A percentile compares a stretch with the other conserved stretches of the same genome.
phyloP scores from a whole-genome alignment of 495 filamentous ascomycete genomes.

The Aspergillus conjunctus region DNA sequence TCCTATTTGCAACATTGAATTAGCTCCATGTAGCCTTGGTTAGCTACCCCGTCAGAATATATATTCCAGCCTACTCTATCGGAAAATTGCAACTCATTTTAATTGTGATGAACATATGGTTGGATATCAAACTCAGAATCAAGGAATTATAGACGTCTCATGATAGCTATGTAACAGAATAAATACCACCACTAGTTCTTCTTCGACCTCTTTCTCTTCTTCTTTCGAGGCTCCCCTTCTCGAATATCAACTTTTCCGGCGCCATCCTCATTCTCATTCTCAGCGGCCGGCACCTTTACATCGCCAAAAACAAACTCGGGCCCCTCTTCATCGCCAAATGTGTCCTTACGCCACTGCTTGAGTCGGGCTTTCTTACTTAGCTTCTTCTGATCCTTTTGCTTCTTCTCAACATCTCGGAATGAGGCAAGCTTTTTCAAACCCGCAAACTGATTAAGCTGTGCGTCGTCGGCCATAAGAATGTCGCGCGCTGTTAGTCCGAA shows the following conservation, averaged over 20 bases:
- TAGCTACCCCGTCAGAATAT: too few relatives aligned
- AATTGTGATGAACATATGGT: neutral
- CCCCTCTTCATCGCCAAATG: constrained; percentile 76
- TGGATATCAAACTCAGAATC: constrained; percentile 13
- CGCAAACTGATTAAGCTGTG: constrained; percentile 84
- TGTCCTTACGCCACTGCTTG: constrained; percentile 88
- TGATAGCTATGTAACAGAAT: constrained; percentile 1
- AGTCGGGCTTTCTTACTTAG: constrained; percentile 90
- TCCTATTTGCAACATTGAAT: too few relatives aligned
- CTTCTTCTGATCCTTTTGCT: constrained; percentile 80
- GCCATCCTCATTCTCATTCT: constrained; percentile 28
- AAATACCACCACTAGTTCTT: constrained; percentile 37
- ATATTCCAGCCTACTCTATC: too few relatives aligned
- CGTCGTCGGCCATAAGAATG: constrained; percentile 88
- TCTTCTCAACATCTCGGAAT: constrained; percentile 86
- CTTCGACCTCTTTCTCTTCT: constrained; percentile 55
- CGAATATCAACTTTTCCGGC: constrained; percentile 48
- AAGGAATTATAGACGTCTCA: constrained; percentile 15
- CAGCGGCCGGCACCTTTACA: constrained; percentile 28
- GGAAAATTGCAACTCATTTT: too few relatives aligned
- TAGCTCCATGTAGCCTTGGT: too few relatives aligned
- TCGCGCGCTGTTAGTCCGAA: constrained; percentile 89
- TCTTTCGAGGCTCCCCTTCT: constrained; percentile 45
- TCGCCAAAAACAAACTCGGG: constrained; percentile 45
- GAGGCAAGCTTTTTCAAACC: constrained; percentile 92